Evolutionary conservation across 2,329 filamentous ascomycete species (phyloP), one percentile per base, ranked within the genome.

Genomic region (Cladosporium oxysporum): DNA sequence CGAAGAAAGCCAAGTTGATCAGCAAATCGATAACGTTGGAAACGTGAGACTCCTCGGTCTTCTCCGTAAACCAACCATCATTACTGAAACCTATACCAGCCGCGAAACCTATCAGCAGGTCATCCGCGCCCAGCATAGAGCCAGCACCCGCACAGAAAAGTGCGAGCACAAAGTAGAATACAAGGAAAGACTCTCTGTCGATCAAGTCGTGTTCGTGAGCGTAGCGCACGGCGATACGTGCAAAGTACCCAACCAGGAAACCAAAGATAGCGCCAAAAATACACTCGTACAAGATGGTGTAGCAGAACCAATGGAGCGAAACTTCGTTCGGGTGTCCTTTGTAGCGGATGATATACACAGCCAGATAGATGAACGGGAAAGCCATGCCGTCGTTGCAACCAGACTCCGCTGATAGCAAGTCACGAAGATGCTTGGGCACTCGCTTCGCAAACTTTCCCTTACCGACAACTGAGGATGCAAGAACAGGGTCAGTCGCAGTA

Each of bases 341-440:
- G 77, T 94, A 97, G 70, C 90, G 88, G 70, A 98, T 91, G 57
- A 98, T 86, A 78, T 97, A 98, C 33, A 97, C 83, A 0, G 91
- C 90, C 33, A 99, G 84, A 77, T 99, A 99, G 73, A 99, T 87
- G 78, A 99, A 99, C 0, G 95, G 95, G 76, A 99, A 99, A 1
- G 95, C 95, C 95, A 99, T 99, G 80, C 95, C 95, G 78, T 99
- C 95, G 84, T 99, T 99, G 81, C 95, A 99, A 33, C 95, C 95
- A 8, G 95, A 99, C 80, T 99, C 95, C 65, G 93, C 93, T 5
- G 95, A 99, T 14, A 99, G 83, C 61, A 99, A 77, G 80, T 99
- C 95, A 84, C 95, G 87, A 81, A 99, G 82, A 88, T 99, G 95
- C 83, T 97, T 98, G 26, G 95, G 95, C 5, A 99, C 93, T 69